Percentiles rank a stretch among this genome's conserved stretches.
Conservation (phyloP, 345 rosid species). For the Heritiera littoralis region DNA sequence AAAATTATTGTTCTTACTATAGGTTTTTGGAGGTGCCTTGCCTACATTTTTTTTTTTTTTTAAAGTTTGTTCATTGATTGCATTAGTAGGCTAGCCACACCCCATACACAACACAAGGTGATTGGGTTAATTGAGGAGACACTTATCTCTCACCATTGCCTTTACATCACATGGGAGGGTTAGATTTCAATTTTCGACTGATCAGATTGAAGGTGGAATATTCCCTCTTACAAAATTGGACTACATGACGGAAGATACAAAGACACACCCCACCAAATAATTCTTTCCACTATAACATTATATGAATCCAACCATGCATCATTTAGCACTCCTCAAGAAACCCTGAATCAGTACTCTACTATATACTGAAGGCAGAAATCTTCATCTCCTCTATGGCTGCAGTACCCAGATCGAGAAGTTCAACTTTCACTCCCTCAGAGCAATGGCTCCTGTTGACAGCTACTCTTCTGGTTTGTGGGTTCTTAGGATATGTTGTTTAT, state of each 20-base stretch:
- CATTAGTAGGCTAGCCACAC: too few relatives aligned
- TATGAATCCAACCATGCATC: not conserved
- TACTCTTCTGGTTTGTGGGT: conserved; percentile 28
- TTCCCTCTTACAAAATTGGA: conserved; percentile 6
- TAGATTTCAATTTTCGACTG: conserved; percentile 5
- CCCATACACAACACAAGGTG: not conserved
- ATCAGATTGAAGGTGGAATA: not conserved
- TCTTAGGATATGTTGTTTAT: conserved; percentile 46
- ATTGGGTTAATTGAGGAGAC: not conserved
- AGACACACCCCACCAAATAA: conserved; percentile 12
- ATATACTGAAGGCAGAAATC: not conserved
- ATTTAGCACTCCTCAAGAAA: not conserved
- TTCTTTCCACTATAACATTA: conserved; percentile 8
- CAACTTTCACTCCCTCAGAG: conserved; percentile 32
- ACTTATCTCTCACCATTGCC: conserved; percentile 18
- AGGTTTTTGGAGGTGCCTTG: too few relatives aligned
- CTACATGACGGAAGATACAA: conserved; percentile 25
- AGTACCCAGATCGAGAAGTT: conserved; percentile 22
- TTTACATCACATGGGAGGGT: conserved; percentile 11
- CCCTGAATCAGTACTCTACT: conserved; percentile 1
- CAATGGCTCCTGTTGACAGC: conserved; percentile 45
- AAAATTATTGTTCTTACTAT: too few relatives aligned
- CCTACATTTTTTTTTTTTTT: too few relatives aligned
- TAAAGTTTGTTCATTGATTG: too few relatives aligned
- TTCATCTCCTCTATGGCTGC: conserved; percentile 30